Base-by-base conservation (phyloP, 2,329 filamentous ascomycete genomes). In the Monilinia aucupariae region DNA sequence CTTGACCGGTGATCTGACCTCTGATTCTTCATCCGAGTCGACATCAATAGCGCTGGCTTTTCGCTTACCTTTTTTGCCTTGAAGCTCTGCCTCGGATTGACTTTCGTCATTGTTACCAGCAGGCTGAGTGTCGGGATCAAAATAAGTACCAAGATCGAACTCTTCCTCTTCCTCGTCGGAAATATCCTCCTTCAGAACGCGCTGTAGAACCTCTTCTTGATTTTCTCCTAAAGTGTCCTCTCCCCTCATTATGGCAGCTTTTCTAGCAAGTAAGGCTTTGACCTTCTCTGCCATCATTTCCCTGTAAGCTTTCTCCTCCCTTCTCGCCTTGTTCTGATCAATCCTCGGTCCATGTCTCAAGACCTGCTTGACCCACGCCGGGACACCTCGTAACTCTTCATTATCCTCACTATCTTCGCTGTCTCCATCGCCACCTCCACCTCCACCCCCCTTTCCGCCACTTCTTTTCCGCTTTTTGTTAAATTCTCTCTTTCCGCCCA, bases 361-460 rank as follows among this genome's bases (percentile, higher is more conserved):
- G 8, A 27, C 59, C 30, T 62, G 59, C 34, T 39, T 55, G n/a
- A 56, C 59, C 59, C 59, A 62, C 13, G 4, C 15, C 1, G 51
- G 59, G 0, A 45, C 39, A 15, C 53, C 39, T 47, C 4, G 17
- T 2, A 56, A 47, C 1, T 27, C 15, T 34, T 56, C 41, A 1
- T 48, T 41, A 49, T 62, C 59, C n/a, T 48, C 59, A 34, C 2
- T 17, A 30, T 27, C 41, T 3, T 55, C 50, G 2, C 2, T 5
- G 7, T 54, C 10, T 4, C 22, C 10, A n/a, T 39, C 30, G 1
- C 7, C 48, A 50, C 15, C 32, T 2, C n/a, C 22, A 8, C 7
- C n/a, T 9, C 13, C 34, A 3, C 51, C 17, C 1, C 4, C 47
- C 10, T 39, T 41, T 2, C 1, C 15, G 7, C 37, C 37, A 37